Evolutionary conservation across 345 rosid genomes (phyloP).

Genomic region (Draba incana): DNA sequence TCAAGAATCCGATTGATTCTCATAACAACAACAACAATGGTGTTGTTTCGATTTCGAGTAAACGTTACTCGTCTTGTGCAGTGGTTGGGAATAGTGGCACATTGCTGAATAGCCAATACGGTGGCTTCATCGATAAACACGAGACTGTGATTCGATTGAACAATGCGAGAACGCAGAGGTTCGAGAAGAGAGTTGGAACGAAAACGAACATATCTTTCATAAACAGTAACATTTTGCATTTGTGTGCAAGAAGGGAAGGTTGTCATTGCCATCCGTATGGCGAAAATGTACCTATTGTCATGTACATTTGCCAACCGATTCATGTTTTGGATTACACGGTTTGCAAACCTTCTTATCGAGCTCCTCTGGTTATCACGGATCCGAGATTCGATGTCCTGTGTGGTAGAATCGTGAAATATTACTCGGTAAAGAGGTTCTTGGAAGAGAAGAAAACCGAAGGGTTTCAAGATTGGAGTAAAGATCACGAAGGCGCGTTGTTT

Average conservation of each 20-base stretch:
- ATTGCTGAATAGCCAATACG: conserved; percentile 56
- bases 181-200: conserved; percentile 63
- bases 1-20: conserved; percentile 63
- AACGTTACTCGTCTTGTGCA: conserved; percentile 73
- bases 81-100: conserved; percentile 95
- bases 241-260: conserved; percentile 61
- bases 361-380: conserved; percentile 74
- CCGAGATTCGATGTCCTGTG: conserved; percentile 82
- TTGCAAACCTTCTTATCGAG: conserved; percentile 61
- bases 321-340: conserved; percentile 79
- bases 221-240: conserved; percentile 85
- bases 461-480: conserved; percentile 62
- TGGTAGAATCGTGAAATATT: conserved; percentile 76
- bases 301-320: conserved; percentile 86
- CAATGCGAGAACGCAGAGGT: conserved; percentile 68
- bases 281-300: conserved; percentile 56
- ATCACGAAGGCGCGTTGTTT: conserved; percentile 75
- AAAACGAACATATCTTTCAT: conserved; percentile 79
- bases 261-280: conserved; percentile 94
- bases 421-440: conserved; percentile 67
- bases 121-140: conserved; percentile 74
- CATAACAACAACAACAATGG: conserved; percentile 38
- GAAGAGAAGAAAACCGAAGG: conserved; percentile 54
- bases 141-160: conserved; percentile 84
- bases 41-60: conserved; percentile 36